Conservation (phyloP, 495 filamentous ascomycete genomes). For the Achaetomiella virescens region DNA sequence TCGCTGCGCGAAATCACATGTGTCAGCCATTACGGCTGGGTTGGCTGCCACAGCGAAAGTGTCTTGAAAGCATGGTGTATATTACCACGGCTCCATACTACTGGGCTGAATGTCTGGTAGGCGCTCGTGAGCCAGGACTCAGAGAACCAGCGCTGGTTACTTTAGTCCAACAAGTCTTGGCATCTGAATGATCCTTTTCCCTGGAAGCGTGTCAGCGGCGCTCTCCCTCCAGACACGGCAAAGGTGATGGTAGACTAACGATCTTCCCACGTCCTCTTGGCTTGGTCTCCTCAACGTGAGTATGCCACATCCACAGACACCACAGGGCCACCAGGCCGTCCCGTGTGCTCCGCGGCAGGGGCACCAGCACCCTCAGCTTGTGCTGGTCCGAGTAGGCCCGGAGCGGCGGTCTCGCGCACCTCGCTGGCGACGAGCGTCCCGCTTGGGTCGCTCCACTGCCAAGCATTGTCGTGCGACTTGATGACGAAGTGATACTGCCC, state of each 20-base stretch:
- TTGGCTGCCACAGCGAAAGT: no score
- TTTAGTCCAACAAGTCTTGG: no score
- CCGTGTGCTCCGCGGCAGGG: conserved; percentile 21
- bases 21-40: no score
- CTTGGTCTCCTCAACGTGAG: background rate
- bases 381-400: background rate
- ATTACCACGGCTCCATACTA: no score
- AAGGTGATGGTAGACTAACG: conserved; percentile 3
- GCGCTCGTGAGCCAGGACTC: no score
- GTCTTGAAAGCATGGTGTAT: no score
- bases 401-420: background rate
- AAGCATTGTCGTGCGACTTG: conserved; percentile 14
- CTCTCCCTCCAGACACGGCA: background rate
- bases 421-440: conserved; percentile 26
- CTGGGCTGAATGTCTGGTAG: no score
- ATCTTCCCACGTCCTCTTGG: conserved; percentile 9
- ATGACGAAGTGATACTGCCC: background rate
- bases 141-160: no score
- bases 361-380: conserved; percentile 21
- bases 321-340: conserved; percentile 31
- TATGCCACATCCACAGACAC: conserved; percentile 32
- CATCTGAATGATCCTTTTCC: background rate
- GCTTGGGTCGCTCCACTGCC: conserved; percentile 22
- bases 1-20: no score
- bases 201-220: background rate